Evolutionary conservation across 495 filamentous ascomycete species (phyloP), one percentile per base, ranked within the genome.

Genomic region (Podospora fimiseda): DNA sequence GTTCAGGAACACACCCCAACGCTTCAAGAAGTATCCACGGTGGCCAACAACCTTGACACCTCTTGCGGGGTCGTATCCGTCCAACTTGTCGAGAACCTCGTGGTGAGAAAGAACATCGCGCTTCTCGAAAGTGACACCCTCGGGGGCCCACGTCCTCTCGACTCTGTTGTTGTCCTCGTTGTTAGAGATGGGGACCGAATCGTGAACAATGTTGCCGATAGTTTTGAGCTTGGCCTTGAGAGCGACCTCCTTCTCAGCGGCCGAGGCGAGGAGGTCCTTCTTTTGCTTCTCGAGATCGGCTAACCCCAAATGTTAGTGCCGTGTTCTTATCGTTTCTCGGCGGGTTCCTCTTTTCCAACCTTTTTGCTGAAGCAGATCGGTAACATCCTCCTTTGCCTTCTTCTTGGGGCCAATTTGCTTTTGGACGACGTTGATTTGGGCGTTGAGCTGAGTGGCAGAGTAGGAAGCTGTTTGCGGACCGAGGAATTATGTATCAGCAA

Each of bases 1-100:
- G 55, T 66, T 66, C n/a, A 98, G 80, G 70, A 95, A 94, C n/a
- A 96, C 82, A 37, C 93, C 93, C 75, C 90, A 93, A 41, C 81
- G 83, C 45, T 81, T 88, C 60, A 97, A 68, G 69, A 92, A 96
- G 68, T 97, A 97, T 36, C 93, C 93, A 51, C 93, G 83, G 65
- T 98, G 93, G 22, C 93, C 93, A 21, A 94, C 93, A 54, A 98
- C 80, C 76, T 96, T 96, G 48, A 90, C 87, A 49, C 90, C 92
- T 51, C 93, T 82, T 60, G 95, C 91, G 1, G 90, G 86, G 61
- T 98, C 94, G 64, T 94, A 96, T 22, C 93, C 93, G 59, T 92
- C 89, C 33, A 97, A 71, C 30, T 87, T 80, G 21, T 84, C 80
- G 49, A 98, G 80, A 40, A 98, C 91, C 66, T 97, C 93, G 69